Evolutionary conservation across 305 asterid species (phyloP), one percentile per base, ranked within the genome.

Genomic region (Rubia occidens): DNA sequence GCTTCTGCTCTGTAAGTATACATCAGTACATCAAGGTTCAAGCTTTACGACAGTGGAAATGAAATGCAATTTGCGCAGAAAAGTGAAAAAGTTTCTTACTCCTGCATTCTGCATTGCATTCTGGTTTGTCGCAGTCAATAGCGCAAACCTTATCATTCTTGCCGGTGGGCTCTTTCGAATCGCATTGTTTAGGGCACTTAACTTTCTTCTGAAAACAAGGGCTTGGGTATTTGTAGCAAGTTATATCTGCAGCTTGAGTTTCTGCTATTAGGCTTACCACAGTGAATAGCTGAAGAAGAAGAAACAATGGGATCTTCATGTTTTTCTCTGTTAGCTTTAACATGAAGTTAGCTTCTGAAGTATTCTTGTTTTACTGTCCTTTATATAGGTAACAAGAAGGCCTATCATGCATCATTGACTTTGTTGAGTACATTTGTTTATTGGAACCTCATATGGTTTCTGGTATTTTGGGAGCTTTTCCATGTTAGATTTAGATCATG

Each of bases 1-100:
- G 81, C 40, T 60, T 74, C 58, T 65, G 68, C 24, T 44, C 81
- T 70, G 67, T n/a, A 14, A 32, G 58, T 14, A 11, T 7, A 18
- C 11, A 32, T 32, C 37, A 32, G 37, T 32, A 32, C 4, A 51
- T 51, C 58, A 51, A 51, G 58, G 3, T 51, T 6, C 21, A 51
- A 15, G 17, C 56, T 51, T 5, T 51, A 14, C 11, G n/a, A 3
- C 55, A 13, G 6, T 17, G 58, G 21, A 51, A 51, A 51, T 51
- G 24, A 17, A 51, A 51, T 51, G 24, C n/a, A 51, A 17, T 4
- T 6, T 42, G 10, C 8, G 11, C 4, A 42, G 7, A 51, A 51
- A 51, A 5, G 24, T 51, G 58, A 51, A 51, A 42, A 17, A 17
- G 24, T 17, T 17, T 39, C 37, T 18, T 42, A 64, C 68, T 40